phyloP scores from a whole-genome alignment of 2,329 filamentous ascomycete species.

The Epichloe brachyelytri region DNA sequence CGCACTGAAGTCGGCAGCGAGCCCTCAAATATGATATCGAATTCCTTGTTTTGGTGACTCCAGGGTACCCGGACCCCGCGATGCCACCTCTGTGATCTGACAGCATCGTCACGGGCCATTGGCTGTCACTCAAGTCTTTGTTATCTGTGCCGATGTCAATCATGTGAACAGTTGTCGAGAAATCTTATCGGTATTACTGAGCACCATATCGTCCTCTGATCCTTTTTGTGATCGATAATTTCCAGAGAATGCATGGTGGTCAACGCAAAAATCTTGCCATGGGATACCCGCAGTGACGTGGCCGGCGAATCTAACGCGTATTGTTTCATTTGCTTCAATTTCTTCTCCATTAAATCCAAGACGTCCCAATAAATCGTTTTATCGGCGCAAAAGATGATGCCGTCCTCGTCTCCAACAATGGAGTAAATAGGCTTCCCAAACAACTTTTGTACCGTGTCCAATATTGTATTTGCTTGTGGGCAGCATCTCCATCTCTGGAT shows the following conservation, averaged over 20 bases:
- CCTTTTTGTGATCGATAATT: conserved; percentile 34
- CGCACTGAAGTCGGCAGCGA: conserved; percentile 43
- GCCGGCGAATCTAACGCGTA: conserved; percentile 41
- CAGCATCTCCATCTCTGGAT: conserved; percentile 7
- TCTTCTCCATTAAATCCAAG: conserved; percentile 38
- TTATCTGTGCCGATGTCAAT: conserved; percentile 27
- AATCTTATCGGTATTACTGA: conserved; percentile 33
- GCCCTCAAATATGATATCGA: conserved; percentile 41
- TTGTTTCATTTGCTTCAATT: conserved; percentile 32
- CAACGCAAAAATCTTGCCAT: conserved; percentile 36
- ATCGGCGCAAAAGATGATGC: conserved; percentile 44
- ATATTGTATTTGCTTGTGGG: conserved; percentile 27
- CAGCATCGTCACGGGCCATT: conserved; percentile 32
- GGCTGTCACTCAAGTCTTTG: conserved; percentile 11
- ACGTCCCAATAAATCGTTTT: conserved; percentile 41
- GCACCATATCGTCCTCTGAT: conserved; percentile 22
- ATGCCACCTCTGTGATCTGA: conserved; percentile 34
- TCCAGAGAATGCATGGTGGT: conserved; percentile 43
- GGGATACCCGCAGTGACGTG: conserved; percentile 32
- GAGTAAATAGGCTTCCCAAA: conserved; percentile 39
- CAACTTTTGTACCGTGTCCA: conserved; percentile 39
- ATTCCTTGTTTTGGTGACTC: conserved; percentile 25
- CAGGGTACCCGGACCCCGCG: conserved; percentile 36
- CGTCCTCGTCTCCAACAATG: conserved; percentile 39
- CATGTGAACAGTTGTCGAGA: conserved; percentile 32